Base-by-base conservation (phyloP, 2,329 filamentous ascomycete species). In the Ophiostoma piceae region DNA sequence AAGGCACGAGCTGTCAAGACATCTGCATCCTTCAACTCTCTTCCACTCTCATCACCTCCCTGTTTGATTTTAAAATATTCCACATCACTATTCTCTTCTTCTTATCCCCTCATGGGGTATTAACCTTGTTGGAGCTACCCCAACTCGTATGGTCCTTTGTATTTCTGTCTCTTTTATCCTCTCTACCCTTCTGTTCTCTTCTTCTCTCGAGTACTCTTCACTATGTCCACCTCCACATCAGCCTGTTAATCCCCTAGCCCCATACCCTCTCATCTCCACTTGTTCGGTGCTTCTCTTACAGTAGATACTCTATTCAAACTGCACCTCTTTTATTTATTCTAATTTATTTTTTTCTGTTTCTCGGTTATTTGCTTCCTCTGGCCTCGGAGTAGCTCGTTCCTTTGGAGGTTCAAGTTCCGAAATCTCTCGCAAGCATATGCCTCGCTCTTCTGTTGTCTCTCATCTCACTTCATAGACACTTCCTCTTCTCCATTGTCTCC, bases 61-160 rank as follows among this genome's bases (percentile, higher is more conserved):
- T 57, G 51, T 26, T 57, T 57, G 51, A 26, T 11, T 54, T 26
- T 22, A 26, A 12, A 9, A 57, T 22, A 57, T 26, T 22, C n/a
- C 51, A 57, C 51, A 57, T 57, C n/a, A 57, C 51, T 26, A n/a
- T 26, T 57, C 51, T 47, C 6, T 47, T 41, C 12, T 2, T 19
- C 14, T 19, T 19, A 47, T 47, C 43, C 43, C 43, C 43, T 47
- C 43, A 47, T 47, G 51, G 51, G 51, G 51, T 57, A 57, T 26
- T 29, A n/a, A 47, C 43, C 51, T 57, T 57, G 51, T 57, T 57
- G 51, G 51, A 57, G 51, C 51, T 57, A 57, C 51, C 51, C 51
- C 51, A 57, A 57, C 51, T 26, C n/a, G 51, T 57, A 57, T 57
- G n/a, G 51, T 5, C 12, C 3, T 26, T n/a, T 57, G 7, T 26